Evolutionary conservation across 73 alveolate species (phyloP).

Genomic region (Paramecium octaurelia): DNA sequence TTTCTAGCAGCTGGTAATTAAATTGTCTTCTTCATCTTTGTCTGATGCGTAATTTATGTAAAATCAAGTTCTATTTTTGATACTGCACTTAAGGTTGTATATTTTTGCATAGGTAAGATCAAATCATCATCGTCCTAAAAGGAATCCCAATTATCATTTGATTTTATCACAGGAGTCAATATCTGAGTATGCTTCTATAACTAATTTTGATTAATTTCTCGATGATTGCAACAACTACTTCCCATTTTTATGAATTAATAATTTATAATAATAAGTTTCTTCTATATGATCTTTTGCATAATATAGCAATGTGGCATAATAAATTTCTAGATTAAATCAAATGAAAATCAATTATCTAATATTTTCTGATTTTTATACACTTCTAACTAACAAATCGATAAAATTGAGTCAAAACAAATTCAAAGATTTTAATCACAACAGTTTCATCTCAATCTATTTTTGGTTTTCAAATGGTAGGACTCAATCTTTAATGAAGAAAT

Average conservation of each 20-base stretch:
- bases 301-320: not conserved
- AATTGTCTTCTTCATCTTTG: not conserved
- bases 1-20: not conserved
- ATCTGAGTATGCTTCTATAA: not conserved
- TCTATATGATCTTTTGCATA: not conserved
- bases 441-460: not conserved
- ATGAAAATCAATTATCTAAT: not conserved
- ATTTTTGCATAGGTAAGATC: not conserved
- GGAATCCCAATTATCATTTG: not conserved
- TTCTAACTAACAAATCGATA: not conserved
- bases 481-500: too few relatives aligned
- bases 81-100: not conserved
- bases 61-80: not conserved
- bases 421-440: not conserved
- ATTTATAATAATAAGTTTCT: not conserved
- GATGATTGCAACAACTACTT: not conserved
- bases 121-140: not conserved
- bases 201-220: not conserved
- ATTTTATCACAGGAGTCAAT: not conserved
- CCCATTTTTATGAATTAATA: not conserved
- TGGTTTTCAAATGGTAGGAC: too few relatives aligned
- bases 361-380: not conserved
- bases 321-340: not conserved
- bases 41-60: not conserved
- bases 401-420: not conserved